Base-by-base conservation (phyloP, 2,329 filamentous ascomycete genomes). In the Teratosphaeria destructans region DNA sequence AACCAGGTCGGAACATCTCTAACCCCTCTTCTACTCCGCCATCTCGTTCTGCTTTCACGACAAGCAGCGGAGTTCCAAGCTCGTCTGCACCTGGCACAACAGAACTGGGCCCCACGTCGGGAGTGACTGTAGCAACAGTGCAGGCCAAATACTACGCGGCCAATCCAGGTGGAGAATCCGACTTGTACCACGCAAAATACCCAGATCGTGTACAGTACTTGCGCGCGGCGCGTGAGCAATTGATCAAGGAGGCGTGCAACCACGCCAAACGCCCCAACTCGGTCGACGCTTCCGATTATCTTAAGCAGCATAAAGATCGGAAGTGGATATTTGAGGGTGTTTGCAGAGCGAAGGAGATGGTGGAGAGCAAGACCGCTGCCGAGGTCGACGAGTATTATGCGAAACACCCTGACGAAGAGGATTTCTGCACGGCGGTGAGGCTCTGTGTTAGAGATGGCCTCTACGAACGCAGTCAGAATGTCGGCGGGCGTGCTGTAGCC, bases 241-340 rank as follows among this genome's bases (percentile, higher is more conserved):
- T 61, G 5, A 53, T 63, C 53, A 56, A 55, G 53, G 34, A 57
- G 14, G 52, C 55, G 1, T 39, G 59, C 52, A 12, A 1, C 11
- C 16, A 29, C 16, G 57, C 55, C n/a, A 56, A 54, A 23, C 10
- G 54, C 16, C 32, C 47, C 7, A 29, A 53, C 27, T 29, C 19
- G 11, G 26, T 16, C 14, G 60, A 60, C 11, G 55, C 39, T 14
- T 19, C n/a, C 12, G 27, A 6, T 5, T 59, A 61, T n/a, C 29
- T 59, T n/a, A 19, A 19, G 2, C 11, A 26, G 19, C 52, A 61
- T 39, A n/a, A 55, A 14, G 52, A 57, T 3, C 60, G 43, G 11
- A 43, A 56, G 47, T 63, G 61, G 61, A 62, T 63, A 27, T 32
- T 62, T 23, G 60, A 61, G 34, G 52, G 26, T 12, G 60, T 55